These are phyloP conservation scores for Claviceps citrina DNA, from an alignment of 2,329 filamentous ascomycete genomes.

Conservation along the genomic window DNA sequence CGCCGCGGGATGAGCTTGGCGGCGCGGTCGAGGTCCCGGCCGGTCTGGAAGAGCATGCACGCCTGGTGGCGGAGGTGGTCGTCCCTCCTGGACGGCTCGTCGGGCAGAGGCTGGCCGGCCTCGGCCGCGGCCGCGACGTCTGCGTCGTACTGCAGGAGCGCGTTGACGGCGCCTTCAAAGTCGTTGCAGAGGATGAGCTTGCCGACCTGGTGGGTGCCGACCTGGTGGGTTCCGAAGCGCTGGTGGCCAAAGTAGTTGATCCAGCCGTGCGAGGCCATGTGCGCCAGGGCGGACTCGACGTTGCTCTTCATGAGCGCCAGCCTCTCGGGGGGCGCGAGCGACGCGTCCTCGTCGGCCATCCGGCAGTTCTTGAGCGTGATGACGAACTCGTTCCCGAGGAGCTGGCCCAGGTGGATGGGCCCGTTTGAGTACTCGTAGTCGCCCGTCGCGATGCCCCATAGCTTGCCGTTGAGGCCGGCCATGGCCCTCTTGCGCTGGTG, in stretches of 20 bases:
- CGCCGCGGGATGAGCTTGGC: conserved; percentile 58
- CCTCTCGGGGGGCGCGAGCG: conserved; percentile 14
- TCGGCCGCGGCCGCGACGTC: conserved; percentile 36
- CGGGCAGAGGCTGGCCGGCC: conserved; percentile 18
- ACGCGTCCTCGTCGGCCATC: conserved; percentile 29
- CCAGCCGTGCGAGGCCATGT: conserved; percentile 63
- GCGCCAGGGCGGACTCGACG: conserved; percentile 44
- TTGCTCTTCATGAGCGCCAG: conserved; percentile 20
- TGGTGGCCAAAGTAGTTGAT: conserved; percentile 98
- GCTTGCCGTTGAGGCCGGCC: conserved; percentile 46
- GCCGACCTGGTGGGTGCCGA: conserved; percentile 74
- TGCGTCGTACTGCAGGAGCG: conserved; percentile 59
- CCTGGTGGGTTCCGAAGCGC: conserved; percentile 77
- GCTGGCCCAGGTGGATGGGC: conserved; percentile 65
- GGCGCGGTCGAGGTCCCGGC: conserved; percentile 42
- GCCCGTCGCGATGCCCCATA: conserved; percentile 51
- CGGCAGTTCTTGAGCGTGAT: conserved; percentile 80
- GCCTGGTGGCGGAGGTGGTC: conserved; percentile 67
- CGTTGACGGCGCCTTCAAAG: conserved; percentile 63
- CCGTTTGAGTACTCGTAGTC: conserved; percentile 64
- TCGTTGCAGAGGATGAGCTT: conserved; percentile 69
- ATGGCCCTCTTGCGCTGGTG: conserved; percentile 41
- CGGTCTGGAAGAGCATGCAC: conserved; percentile 56
- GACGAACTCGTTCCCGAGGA: conserved; percentile 80
- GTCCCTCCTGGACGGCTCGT: conserved; percentile 48